Percentiles rank a stretch among this genome's conserved stretches.
phyloP scores from a whole-genome alignment of 164 flowering plant species.

The Chimonanthus salicifolius region DNA sequence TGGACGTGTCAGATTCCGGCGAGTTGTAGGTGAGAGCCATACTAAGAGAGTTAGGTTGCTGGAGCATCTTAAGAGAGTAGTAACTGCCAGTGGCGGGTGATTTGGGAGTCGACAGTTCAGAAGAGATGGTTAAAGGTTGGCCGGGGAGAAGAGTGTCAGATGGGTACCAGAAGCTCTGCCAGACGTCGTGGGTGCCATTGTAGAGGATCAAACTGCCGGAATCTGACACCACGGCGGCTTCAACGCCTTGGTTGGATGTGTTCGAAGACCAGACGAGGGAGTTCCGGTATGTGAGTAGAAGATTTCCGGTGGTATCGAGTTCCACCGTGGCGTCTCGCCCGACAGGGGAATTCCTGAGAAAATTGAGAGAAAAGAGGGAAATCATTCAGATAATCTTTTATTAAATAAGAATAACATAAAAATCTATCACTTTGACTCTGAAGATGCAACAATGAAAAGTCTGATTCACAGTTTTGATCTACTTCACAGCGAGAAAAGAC shows the following conservation, averaged over 20 bases:
- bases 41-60: constrained; percentile 73
- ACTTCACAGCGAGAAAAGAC: too few species aligned
- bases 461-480: too few species aligned
- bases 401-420: too few species aligned
- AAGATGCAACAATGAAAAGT: too few species aligned
- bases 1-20: constrained; percentile 23
- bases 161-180: constrained; percentile 85
- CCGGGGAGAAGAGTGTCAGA: constrained; percentile 84
- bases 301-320: constrained; percentile 70
- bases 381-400: too few species aligned
- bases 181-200: constrained; percentile 21
- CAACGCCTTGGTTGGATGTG: constrained; percentile 49
- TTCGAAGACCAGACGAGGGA: constrained; percentile 62
- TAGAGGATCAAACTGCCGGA: constrained; percentile 72
- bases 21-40: constrained; percentile 63
- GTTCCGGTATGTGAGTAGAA: constrained; percentile 42
- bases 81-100: constrained; percentile 38
- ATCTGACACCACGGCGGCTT: constrained; percentile 51
- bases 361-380: constrained; percentile 32
- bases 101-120: constrained; percentile 46
- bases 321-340: constrained; percentile 55
- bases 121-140: constrained; percentile 54
- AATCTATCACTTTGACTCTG: too few species aligned
- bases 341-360: constrained; percentile 73
- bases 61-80: constrained; percentile 79